phyloP scores from a whole-genome alignment of 495 filamentous ascomycete genomes.

The Penicillium ochrochloron region DNA sequence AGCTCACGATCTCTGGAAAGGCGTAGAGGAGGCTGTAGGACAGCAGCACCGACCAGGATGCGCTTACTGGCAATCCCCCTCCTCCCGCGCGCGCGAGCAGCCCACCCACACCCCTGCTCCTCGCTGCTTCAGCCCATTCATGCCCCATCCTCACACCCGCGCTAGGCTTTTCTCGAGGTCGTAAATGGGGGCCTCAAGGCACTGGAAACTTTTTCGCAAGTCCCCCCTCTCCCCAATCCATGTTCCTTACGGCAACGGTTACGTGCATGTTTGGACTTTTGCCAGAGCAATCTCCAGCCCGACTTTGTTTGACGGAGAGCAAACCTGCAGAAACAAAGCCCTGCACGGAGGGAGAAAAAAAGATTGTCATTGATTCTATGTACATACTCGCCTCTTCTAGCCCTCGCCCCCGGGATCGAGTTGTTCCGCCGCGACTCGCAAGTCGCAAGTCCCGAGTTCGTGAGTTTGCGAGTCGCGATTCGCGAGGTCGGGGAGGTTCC shows the following conservation, averaged over 20 bases:
- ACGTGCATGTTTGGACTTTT: conserved; percentile 37
- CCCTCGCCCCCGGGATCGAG: conserved; percentile 10
- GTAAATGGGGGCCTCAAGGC: conserved; percentile 9
- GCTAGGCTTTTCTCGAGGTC: conserved; percentile 3
- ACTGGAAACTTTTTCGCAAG: conserved; percentile 9
- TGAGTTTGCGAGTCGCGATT: conserved; percentile 18
- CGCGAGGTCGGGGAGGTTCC: conserved; percentile 30
- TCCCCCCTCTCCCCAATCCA: conserved; percentile 24
- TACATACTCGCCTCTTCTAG: conserved; percentile 13
- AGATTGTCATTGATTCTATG: background rate
- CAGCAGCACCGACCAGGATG: conserved; percentile 16
- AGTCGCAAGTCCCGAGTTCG: background rate
- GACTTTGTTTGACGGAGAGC: conserved; percentile 35
- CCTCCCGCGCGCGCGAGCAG: background rate
- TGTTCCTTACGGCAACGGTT: conserved; percentile 36
- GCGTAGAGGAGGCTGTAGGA: conserved; percentile 21
- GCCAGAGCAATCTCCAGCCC: conserved; percentile 32
- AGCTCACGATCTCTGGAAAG: conserved; percentile 23
- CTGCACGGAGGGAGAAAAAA: conserved; percentile 13
- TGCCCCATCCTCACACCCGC: conserved; percentile 17
- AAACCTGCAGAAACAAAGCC: conserved; percentile 40
- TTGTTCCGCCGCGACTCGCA: conserved; percentile 25
- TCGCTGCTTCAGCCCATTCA: conserved; percentile 17
- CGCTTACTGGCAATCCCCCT: conserved; percentile 12
- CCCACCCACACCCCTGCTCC: background rate